A percentile compares a stretch with the other conserved stretches of the same genome.
Conservation (phyloP, 345 rosid genomes). For the Populus ilicifolia region DNA sequence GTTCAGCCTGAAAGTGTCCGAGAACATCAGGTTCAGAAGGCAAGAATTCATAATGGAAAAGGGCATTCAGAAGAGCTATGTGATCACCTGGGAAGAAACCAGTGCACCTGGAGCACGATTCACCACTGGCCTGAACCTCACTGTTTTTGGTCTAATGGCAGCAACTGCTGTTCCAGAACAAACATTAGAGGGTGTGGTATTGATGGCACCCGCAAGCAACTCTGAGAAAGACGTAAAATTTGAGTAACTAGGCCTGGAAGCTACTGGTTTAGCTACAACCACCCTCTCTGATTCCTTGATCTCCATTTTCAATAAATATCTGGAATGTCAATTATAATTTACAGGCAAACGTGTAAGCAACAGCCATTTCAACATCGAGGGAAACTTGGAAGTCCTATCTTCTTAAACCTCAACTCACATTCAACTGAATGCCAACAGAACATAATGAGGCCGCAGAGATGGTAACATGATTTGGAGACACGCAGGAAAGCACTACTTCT, state of each 20-base stretch:
- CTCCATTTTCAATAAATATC: constrained; percentile 45
- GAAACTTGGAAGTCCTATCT: constrained; percentile 2
- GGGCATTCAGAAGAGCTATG: background rate
- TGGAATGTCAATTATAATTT: constrained; percentile 4
- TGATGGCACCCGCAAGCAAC: constrained; percentile 58
- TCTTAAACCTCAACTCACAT: background rate
- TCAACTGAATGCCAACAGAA: background rate
- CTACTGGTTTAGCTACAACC: constrained; percentile 74
- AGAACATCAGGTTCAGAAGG: constrained; percentile 15
- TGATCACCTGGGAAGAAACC: constrained; percentile 46
- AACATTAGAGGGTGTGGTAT: constrained; percentile 37
- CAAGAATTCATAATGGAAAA: constrained; percentile 5
- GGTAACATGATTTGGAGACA: background rate
- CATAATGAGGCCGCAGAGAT: background rate
- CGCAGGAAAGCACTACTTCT: background rate
- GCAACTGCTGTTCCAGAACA: constrained; percentile 42
- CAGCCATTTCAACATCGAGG: background rate
- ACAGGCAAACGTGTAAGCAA: background rate
- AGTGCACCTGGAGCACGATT: constrained; percentile 33
- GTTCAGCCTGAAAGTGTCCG: constrained; percentile 39
- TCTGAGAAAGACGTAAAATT: constrained; percentile 63
- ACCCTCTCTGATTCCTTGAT: constrained; percentile 59
- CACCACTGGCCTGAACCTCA: constrained; percentile 48
- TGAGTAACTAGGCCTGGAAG: constrained; percentile 74
- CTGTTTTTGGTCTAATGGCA: constrained; percentile 74